Evolutionary conservation across 1,284 basidiomycete species (phyloP).

Genomic region (Tremellales sp.): DNA sequence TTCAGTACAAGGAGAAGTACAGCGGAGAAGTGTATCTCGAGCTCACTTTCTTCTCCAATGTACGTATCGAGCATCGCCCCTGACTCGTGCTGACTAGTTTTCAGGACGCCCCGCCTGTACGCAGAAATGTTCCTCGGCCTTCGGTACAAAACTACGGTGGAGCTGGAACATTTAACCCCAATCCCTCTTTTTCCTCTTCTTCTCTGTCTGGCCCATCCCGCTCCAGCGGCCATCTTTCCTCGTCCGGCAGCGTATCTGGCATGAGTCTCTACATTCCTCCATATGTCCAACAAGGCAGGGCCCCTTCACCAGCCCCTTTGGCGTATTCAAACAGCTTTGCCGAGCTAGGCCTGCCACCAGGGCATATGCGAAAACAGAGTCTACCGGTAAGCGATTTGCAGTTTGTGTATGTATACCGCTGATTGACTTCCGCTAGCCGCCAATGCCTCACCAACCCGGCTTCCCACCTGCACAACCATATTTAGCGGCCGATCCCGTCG

Average conservation of each 20-base stretch:
- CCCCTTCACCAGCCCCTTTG: constrained; percentile 10
- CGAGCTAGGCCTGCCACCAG: constrained; percentile 38
- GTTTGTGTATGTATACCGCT: neutral
- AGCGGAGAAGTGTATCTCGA: constrained; percentile 91
- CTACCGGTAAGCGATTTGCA: constrained; percentile 14
- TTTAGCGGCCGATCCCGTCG: constrained; percentile 23
- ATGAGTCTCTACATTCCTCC: constrained; percentile 46
- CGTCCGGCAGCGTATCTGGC: constrained; percentile 39
- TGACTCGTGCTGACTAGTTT: neutral
- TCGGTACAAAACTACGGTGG: constrained; percentile 21
- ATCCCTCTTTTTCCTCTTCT: constrained; percentile 21
- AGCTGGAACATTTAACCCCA: constrained; percentile 18
- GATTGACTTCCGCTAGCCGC: neutral
- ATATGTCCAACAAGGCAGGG: constrained; percentile 26
- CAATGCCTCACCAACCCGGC: constrained; percentile 9
- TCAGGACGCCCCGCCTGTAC: constrained; percentile 44
- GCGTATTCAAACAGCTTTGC: constrained; percentile 29
- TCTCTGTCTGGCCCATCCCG: constrained; percentile 15
- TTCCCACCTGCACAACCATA: constrained; percentile 15
- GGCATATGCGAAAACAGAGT: constrained; percentile 19
- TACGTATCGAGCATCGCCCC: constrained; percentile 50
- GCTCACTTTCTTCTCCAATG: constrained; percentile 92
- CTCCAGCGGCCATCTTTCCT: constrained; percentile 13
- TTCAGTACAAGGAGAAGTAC: constrained; percentile 86
- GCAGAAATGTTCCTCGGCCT: constrained; percentile 40